Base-by-base conservation (phyloP, 495 filamentous ascomycete genomes). In the Penicillium roqueforti region DNA sequence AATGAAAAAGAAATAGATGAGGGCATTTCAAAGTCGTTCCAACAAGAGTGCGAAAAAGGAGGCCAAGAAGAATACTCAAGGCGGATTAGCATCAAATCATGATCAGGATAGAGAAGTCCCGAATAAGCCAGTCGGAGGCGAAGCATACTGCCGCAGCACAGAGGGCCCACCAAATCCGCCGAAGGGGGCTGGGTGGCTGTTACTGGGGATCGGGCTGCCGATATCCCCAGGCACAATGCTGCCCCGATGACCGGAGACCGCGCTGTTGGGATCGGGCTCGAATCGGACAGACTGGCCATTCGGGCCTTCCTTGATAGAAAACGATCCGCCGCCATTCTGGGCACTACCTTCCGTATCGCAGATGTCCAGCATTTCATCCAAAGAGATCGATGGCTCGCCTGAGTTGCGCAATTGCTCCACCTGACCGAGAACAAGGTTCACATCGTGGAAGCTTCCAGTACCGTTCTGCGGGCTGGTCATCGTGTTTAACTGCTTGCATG, bases 271-370 rank as follows among this genome's bases (percentile, higher is more conserved):
- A 51, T 79, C 77, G 20, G 76, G 69, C 50, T 87, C 82, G 64
- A 83, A 87, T 51, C 81, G 83, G 58, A 95, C 86, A 37, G 80
- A 73, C 29, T 70, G 73, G 43, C 66, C 68, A 25, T 73, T 71
- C 8, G 68, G 78, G 38, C 82, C 77, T 37, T 79, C 77, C 44
- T 76, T 76, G 51, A 87, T 75, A 22, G 78, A 80, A 66, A 97
- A 95, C 38, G 77, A 85, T 18, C 93, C 93, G 47, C 93, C 93
- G 47, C 93, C 93, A 58, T 97, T 97, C 44, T 87, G 81, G 0
- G 75, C 63, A 60, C 88, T 95, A 53, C 93, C 93, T 65, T 93
- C 87, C 1, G 92, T 95, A 56, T 97, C 92, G 68, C 88, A 92
- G 51, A 95, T 89, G 43, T 89, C 87, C n/a, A 91, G 76, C 68